Base-by-base conservation (phyloP, 192 early-diverging fungal genomes). In the Coemansia sp. region DNA sequence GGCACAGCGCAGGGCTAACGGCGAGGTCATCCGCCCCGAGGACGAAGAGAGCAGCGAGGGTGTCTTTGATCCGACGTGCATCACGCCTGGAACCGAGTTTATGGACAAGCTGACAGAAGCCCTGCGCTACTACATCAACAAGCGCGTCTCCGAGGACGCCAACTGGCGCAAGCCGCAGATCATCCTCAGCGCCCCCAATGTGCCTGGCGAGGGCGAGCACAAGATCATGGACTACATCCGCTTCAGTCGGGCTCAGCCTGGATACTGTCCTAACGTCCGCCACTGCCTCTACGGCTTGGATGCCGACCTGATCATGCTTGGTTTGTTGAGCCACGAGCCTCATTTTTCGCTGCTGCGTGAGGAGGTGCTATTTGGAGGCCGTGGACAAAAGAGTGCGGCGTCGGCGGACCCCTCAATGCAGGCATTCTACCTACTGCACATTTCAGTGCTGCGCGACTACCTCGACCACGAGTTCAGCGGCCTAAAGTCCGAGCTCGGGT, bases 151-250 rank as follows among this genome's bases (percentile, higher is more conserved):
- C 13, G 92, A 93, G 67, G 93, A 98, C 62, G 88, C 93, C 14
- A 89, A 89, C 67, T 99, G 97, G 97, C 87, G 87, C 72, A 84
- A 91, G 63, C 89, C 96, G 39, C 89, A 96, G 81, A 89, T 99
- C 44, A 88, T 99, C 60, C 86, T 99, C 4, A 97, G 95, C 36
- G 97, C 95, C 31, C 95, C 93, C 39, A 92, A 91, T 48, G 95
- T 97, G 0, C 96, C 96, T 16, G 97, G 97, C 56, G 97, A 99
- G 81, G 97, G 97, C 56, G 97, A 99, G 82, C 97, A 99, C 86
- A 99, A 99, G 78, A 97, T 99, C 65, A 98, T 99, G 97, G 97
- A 99, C 77, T 99, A 91, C 64, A 96, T 99, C 63, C 92, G 97
- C 41, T 85, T 91, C 24, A 84, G 91, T 36, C 91, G 94, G 40